Base-by-base conservation (phyloP, 768 basidiomycete genomes). In the Gloeostereum incarnatum region DNA sequence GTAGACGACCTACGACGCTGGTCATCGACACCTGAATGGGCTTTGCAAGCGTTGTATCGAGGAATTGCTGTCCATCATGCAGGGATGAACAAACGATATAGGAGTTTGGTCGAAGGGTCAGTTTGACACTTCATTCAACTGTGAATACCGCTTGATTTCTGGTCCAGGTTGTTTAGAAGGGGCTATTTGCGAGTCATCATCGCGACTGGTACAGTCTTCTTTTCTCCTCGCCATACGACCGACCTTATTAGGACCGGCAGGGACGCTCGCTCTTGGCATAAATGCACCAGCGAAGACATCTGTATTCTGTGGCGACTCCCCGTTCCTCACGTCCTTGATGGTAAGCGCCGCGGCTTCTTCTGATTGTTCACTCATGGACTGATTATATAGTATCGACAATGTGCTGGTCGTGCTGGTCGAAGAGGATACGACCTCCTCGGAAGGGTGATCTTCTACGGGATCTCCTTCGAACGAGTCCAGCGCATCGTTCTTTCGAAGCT, bases 41-140 rank as follows among this genome's bases (percentile, higher is more conserved):
- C 66, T 4, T 36, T 75, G 18, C 42, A 39, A 8, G 74, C 73
- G 5, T 55, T 85, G 34, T 52, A 54, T 35, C 61, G 82, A 22
- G 81, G 81, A 21, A 69, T 85, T 20, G 81, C 71, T 0, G 69
- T 85, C 8, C 81, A 85, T 46, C 82, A 84, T 52, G 48, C 74
- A 6, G 81, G 81, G 16, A 78, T 85, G 78, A 71, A 73, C 43
- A 78, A 70, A 49, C 54, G 54, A 1, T 84, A 83, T 49, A 56
- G 79, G 29, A 61, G 63, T 31, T 44, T 78, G 0, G 61, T 81
- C 0, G 78, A 81, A 62, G 71, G 70, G 75, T 73, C 42, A 32
- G 51, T 27, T n/a, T 19, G 10, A 10, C 13, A 16, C 2, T 2
- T 42, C 19, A n/a, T 16, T 20, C 14, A 22, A 13, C 7, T 21